Base-by-base conservation (phyloP, 1,139 yeast genomes). In the Suhomyces maxii region DNA sequence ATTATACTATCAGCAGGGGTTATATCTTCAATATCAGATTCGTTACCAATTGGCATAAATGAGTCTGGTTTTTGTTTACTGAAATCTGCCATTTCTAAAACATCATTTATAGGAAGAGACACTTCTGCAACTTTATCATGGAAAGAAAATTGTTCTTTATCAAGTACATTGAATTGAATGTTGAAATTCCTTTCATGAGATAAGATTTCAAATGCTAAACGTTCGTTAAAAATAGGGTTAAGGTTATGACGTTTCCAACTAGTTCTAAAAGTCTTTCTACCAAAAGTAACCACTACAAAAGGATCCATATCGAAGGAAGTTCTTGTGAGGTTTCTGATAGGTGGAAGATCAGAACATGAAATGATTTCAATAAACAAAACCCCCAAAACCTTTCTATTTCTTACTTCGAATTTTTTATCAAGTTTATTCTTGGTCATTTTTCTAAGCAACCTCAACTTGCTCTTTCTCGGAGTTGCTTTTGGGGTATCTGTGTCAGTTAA, bases 251-350 rank as follows among this genome's bases (percentile, higher is more conserved):
- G 80, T 56, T 84, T 80, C 83, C 90, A 86, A 25, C 93, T 85
- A 0, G 97, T 90, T 54, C 96, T 79, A 63, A 83, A 91, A 0
- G 95, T 89, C 53, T 86, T 86, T 59, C 88, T 86, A 10, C 97
- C 97, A 64, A 91, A 89, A 0, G 97, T 84, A 0, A 89, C 84
- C 13, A 91, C 93, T 6, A 91, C 95, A 67, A 91, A 93, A 0
- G 99, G 98, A 60, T 93, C 99, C 95, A 93, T 89, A 63, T 90
- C 97, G 59, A 86, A 93, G 0, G 93, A 84, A 18, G 90, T 81
- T 18, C 91, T 73, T 51, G 80, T 76, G 32, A 80, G 69, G 55
- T 80, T 83, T 47, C 70, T 75, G 39, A 82, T 71, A 0, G 89
- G 86, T 2, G 96, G 96, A 37, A 88, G 66, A 45, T 82, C 90